Evolutionary conservation across 139 green algal genomes (phyloP), one percentile per base, ranked within the genome.

Genomic region (Chlorella ohadii): DNA sequence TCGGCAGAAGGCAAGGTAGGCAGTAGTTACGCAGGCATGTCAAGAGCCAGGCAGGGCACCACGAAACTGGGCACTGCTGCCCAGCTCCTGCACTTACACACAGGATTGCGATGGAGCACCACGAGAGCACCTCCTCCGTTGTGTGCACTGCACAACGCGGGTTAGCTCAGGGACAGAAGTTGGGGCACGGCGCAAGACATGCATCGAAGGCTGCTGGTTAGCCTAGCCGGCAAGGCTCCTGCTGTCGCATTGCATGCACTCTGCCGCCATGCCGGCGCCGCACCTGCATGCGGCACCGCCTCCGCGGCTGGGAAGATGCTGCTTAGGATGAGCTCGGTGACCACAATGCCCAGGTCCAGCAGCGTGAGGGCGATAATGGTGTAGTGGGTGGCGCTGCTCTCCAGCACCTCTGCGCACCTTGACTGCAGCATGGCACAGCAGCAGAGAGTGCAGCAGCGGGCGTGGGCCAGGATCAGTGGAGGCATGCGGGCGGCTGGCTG

Each of bases 61-160:
- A 59, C 12, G 51, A 3, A 51, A 27, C 4, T 13, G 13, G 31
- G 64, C 31, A 71, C 51, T 59, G 64, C 12, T 39, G 27, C 1
- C 16, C 63, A 33, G 3, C 16, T n/a, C 0, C 31, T 17, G 13
- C 13, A 25, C 15, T 22, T 31, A 39, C 64, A 71, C 68, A 68
- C 38, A 87, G n/a, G 22, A 87, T 84, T 44, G 27, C 17, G 22
- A 87, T 78, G 38, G 27, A 56, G 31, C 13, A 31, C 83, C 83
- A 87, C 1, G 57, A 59, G 56, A 87, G 57, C 38, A 39, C 68
- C n/a, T 82, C 78, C 47, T 87, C 83, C 27, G 75, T 61, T 25
- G 31, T 63, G 38, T 87, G 72, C 64, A 87, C 83, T 82, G 77
- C 76, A 39, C 9, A n/a, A n/a, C n/a, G n/a, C n/a, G n/a, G n/a